A percentile compares a stretch with the other conserved stretches of the same genome.
Conservation (phyloP, 1,284 basidiomycete species). For the Anthracocystis panici-leucophaei region DNA sequence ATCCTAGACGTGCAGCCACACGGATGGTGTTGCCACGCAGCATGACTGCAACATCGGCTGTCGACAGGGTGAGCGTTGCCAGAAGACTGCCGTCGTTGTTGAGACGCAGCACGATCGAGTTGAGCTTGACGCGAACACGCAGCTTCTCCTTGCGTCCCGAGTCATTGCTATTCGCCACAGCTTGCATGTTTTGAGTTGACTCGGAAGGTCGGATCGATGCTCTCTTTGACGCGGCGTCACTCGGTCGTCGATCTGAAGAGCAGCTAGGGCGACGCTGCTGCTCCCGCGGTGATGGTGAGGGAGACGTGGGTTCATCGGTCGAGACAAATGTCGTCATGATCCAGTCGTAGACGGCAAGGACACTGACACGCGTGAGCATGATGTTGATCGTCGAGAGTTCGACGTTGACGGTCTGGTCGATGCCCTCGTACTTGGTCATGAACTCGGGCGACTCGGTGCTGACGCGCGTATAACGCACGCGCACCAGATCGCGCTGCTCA, state of each 20-base stretch:
- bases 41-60: conserved; percentile 87
- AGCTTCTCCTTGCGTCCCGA: conserved; percentile 75
- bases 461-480: conserved; percentile 84
- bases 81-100: conserved; percentile 81
- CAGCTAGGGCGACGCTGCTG: conserved; percentile 39
- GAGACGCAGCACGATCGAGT: conserved; percentile 85
- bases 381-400: conserved; percentile 93
- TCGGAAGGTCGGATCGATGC: conserved; percentile 35
- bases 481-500: conserved; percentile 77
- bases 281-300: conserved; percentile 12
- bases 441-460: conserved; percentile 91
- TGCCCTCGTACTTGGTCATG: conserved; percentile 82
- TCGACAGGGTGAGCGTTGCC: conserved; percentile 89
- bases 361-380: conserved; percentile 88
- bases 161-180: conserved; percentile 18
- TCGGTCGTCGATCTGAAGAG: conserved; percentile 44
- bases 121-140: conserved; percentile 85
- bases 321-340: conserved; percentile 80
- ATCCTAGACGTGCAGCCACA: conserved; percentile 86
- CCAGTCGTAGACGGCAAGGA: conserved; percentile 93
- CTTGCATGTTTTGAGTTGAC: conserved; percentile 25
- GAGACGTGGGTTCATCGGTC: conserved; percentile 19
- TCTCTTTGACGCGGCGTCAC: conserved; percentile 38
- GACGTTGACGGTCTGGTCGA: conserved; percentile 89
- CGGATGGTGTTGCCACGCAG: conserved; percentile 82